phyloP scores from a whole-genome alignment of 2,329 filamentous ascomycete genomes.

The Sporothrix euskadiensis region DNA sequence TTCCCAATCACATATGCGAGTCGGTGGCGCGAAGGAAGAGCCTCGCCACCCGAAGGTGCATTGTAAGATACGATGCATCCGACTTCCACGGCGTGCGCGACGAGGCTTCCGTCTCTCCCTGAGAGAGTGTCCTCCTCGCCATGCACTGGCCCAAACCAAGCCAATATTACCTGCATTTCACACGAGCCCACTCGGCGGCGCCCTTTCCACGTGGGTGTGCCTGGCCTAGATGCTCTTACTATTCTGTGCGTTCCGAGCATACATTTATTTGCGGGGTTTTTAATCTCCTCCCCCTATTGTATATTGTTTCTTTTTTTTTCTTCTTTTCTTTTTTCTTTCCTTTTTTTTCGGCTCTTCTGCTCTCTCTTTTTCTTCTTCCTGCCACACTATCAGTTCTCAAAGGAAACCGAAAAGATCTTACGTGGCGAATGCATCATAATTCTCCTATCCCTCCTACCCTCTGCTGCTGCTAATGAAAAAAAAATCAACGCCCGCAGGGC shows the following conservation, averaged over 20 bases:
- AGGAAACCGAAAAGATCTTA: neutral
- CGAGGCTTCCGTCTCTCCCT: neutral
- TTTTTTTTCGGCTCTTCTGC: neutral
- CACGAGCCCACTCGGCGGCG: neutral
- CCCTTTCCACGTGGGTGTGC: conserved; percentile 17
- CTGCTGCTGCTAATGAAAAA: neutral
- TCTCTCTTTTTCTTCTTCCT: neutral
- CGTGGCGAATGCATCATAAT: conserved; percentile 11
- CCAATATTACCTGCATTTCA: conserved; percentile 16
- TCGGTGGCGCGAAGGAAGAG: neutral
- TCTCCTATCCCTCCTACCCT: neutral
- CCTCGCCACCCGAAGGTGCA: neutral
- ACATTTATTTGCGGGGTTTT: neutral
- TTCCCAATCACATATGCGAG: neutral
- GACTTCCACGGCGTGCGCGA: neutral
- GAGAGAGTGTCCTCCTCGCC: neutral
- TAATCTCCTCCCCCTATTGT: neutral
- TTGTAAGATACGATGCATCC: neutral
- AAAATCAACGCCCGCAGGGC: neutral
- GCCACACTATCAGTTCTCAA: conserved; percentile 5
- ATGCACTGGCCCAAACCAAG: neutral
- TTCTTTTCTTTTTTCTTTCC: neutral
- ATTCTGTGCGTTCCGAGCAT: conserved; percentile 7
- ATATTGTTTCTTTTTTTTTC: neutral
- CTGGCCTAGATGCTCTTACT: neutral